Evolutionary conservation across 1,139 yeast species (phyloP).

Genomic region (Suhomyces chickasaworum): DNA sequence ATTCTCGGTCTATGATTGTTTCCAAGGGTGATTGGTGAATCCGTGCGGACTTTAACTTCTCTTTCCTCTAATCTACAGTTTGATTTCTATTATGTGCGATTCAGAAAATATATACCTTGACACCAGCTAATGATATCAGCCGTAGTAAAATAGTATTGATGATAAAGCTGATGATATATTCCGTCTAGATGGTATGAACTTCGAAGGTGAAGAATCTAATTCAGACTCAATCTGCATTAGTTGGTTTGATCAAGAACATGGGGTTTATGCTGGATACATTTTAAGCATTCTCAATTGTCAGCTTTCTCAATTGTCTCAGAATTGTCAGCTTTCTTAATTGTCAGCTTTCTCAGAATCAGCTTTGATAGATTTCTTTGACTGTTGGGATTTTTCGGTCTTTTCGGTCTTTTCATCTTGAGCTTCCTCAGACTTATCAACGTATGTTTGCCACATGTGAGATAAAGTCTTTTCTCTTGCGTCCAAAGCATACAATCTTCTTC

Average conservation of each 20-base stretch:
- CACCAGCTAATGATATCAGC: not conserved
- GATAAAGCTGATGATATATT: no score
- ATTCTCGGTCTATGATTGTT: no score
- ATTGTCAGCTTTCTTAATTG: not conserved
- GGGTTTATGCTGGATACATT: not conserved
- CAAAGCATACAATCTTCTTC: conserved; percentile 74
- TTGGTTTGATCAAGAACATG: no score
- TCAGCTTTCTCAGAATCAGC: not conserved
- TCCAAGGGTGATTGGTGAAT: no score
- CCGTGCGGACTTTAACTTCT: no score
- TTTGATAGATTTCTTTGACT: not conserved
- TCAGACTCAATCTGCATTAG: conserved; percentile 1
- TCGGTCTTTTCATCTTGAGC: not conserved
- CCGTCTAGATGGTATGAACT: not conserved
- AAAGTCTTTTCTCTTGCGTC: conserved; percentile 54
- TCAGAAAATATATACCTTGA: not conserved
- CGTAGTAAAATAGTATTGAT: not conserved
- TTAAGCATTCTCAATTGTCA: not conserved
- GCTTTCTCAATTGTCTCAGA: not conserved
- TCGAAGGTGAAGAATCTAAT: not conserved
- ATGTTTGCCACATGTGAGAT: conserved; percentile 52
- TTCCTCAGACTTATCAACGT: conserved; percentile 19
- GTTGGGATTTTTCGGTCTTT: conserved; percentile 1
- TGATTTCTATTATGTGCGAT: not conserved
- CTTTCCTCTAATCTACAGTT: not conserved